Evolutionary conservation across 176 grass and related monocot species (phyloP).

Genomic region (Ampelocalamus luodianensis): DNA sequence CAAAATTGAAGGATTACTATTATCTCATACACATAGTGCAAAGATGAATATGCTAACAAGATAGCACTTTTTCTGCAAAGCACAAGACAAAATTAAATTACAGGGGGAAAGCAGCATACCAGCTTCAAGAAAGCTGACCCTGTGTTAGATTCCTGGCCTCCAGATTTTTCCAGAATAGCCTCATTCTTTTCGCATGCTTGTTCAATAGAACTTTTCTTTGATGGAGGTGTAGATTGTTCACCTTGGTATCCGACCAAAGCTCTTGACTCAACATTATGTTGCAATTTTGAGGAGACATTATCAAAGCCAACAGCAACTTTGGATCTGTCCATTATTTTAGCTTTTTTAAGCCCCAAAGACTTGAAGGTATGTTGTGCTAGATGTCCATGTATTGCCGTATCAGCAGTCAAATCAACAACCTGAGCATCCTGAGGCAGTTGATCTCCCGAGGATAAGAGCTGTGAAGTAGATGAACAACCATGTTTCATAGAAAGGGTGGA

Average conservation of each 20-base stretch:
- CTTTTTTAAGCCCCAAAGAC: constrained; percentile 63
- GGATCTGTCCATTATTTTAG: constrained; percentile 53
- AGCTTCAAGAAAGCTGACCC: constrained; percentile 72
- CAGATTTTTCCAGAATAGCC: constrained; percentile 42
- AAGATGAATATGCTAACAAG: constrained; percentile 19
- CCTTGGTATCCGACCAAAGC: constrained; percentile 30
- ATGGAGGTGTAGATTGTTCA: constrained; percentile 36
- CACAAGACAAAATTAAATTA: constrained; percentile 27
- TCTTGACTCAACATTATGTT: constrained; percentile 45
- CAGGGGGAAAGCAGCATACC: constrained; percentile 57
- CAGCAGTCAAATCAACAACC: constrained; percentile 55
- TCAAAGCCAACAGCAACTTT: constrained; percentile 27
- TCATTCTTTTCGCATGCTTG: constrained; percentile 55
- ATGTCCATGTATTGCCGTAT: constrained; percentile 30
- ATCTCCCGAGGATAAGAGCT: constrained; percentile 40
- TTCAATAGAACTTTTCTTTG: constrained; percentile 29
- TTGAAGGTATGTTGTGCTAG: constrained; percentile 29
- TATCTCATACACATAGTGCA: constrained; percentile 18
- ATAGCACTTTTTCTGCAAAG: constrained; percentile 33
- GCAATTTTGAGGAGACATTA: constrained; percentile 44
- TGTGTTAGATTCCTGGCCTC: constrained; percentile 51
- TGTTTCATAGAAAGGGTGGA: constrained; percentile 65
- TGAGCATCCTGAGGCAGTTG: constrained; percentile 49
- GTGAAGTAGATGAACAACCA: constrained; percentile 38
- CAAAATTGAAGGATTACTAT: constrained; percentile 26